Conservation (phyloP, 2,329 filamentous ascomycete genomes). For the Pseudogymnoascus sp. region DNA sequence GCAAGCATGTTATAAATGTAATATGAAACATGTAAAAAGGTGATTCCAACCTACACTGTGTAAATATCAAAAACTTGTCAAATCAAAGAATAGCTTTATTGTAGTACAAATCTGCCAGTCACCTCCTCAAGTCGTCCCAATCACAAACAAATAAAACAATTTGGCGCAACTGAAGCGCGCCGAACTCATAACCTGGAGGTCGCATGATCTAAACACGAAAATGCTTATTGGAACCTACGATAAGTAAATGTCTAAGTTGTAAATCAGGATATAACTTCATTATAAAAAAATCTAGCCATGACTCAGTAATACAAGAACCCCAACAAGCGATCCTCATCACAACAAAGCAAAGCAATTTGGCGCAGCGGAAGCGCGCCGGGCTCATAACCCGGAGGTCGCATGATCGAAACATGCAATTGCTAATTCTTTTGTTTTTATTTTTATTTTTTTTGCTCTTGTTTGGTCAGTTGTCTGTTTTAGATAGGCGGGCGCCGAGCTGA, state of each 20-base stretch:
- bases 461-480: neutral
- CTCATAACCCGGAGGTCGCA: conserved; percentile 15
- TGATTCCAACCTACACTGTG: too few relatives aligned
- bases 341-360: conserved; percentile 12
- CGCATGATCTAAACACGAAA: conserved; percentile 10
- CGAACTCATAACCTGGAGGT: conserved; percentile 14
- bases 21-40: neutral
- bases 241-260: neutral
- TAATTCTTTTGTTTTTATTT: conserved; percentile 4
- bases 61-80: too few relatives aligned
- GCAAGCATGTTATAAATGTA: neutral
- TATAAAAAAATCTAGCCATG: neutral
- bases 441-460: neutral
- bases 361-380: conserved; percentile 16
- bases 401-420: conserved; percentile 13
- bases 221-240: neutral
- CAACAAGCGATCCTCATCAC: neutral
- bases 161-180: conserved; percentile 13
- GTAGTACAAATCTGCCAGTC: too few relatives aligned
- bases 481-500: neutral
- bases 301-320: neutral
- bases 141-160: neutral
- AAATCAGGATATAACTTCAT: neutral
- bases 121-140: neutral
- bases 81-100: too few relatives aligned